Evolutionary conservation across 2,329 filamentous ascomycete species (phyloP), one percentile per base, ranked within the genome.

Genomic region (Emericellopsis cladophorae): DNA sequence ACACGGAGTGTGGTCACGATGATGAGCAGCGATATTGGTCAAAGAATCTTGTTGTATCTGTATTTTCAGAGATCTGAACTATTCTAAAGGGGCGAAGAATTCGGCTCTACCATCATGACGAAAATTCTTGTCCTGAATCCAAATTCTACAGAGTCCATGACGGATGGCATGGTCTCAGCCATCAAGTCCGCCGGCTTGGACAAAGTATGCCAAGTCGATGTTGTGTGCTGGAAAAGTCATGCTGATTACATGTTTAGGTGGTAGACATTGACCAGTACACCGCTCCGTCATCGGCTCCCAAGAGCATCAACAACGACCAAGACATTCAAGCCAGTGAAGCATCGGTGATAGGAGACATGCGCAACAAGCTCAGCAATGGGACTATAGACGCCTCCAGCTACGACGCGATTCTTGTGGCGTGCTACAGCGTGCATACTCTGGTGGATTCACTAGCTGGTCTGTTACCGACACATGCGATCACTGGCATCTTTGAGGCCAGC

Each of bases 401-500:
- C 57, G 79, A 92, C 53, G 87, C 72, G n/a, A 80, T 93, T 46
- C 70, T 95, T 1, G 73, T 95, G 2, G 88, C 88, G 16, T 95
- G 90, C 63, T 96, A 86, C 64, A 92, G 84, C 44, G 77, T 83
- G 1, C 88, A 95, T 54, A 79, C 83, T 0, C 71, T 95, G 0
- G 84, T 94, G 0, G 58, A 67, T 0, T 58, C 70, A 38, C 62
- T 94, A 8, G 6, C 11, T 10, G 11, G 37, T 10, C 12, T 36
- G 7, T 12, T 32, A 16, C 18, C 18, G n/a, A 12, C 11, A 8
- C 21, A 18, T 1, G 9, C 35, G 11, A 34, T 42, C 8, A 59
- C 51, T 6, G 89, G 90, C 6, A 95, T 96, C 42, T 92, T 95
- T 53, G 89, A 95, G 59, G 83, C 87, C 1, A 86, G 81, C 51